Percentiles rank a stretch among this genome's conserved stretches.
phyloP scores from a whole-genome alignment of 139 green algal genomes.

The Micractinium sp. region DNA sequence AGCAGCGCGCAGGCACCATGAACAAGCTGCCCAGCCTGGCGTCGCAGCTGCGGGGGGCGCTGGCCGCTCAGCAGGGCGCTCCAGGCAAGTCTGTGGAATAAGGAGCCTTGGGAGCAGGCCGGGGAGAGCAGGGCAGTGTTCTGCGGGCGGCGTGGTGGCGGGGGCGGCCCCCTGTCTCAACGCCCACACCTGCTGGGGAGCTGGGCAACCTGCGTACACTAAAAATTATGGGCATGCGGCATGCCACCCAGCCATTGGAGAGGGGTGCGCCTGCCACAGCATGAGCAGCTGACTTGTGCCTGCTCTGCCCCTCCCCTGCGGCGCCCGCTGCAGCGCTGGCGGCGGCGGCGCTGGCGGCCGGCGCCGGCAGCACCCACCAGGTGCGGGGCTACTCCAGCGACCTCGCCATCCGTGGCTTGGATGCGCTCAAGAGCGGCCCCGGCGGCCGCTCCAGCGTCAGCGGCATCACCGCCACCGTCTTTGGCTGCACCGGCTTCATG shows the following conservation, averaged over 20 bases:
- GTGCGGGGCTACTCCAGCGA: conserved; percentile 34
- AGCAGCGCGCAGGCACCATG: background rate
- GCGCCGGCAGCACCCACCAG: background rate
- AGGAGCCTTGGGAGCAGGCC: background rate
- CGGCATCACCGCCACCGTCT: conserved; percentile 93
- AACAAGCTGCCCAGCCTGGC: conserved; percentile 7
- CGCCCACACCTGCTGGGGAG: too few relatives aligned
- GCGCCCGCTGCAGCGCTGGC: background rate
- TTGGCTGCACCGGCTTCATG: conserved; percentile 94
- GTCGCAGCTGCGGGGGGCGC: conserved; percentile 10
- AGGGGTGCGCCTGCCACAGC: too few relatives aligned
- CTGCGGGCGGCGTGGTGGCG: background rate
- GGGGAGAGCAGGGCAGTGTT: background rate
- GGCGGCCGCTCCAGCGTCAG: conserved; percentile 77
- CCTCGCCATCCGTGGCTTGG: conserved; percentile 39
- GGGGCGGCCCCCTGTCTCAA: background rate
- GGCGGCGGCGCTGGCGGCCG: background rate
- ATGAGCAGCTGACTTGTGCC: too few relatives aligned
- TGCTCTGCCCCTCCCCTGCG: too few relatives aligned
- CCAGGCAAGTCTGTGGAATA: background rate
- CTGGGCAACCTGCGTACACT: too few relatives aligned
- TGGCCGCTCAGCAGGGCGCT: conserved; percentile 5
- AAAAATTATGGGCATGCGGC: too few relatives aligned
- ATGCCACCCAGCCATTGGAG: too few relatives aligned
- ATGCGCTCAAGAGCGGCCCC: conserved; percentile 54